phyloP scores from a whole-genome alignment of 179 eudicot genomes.

The Corrigiola litoralis region DNA sequence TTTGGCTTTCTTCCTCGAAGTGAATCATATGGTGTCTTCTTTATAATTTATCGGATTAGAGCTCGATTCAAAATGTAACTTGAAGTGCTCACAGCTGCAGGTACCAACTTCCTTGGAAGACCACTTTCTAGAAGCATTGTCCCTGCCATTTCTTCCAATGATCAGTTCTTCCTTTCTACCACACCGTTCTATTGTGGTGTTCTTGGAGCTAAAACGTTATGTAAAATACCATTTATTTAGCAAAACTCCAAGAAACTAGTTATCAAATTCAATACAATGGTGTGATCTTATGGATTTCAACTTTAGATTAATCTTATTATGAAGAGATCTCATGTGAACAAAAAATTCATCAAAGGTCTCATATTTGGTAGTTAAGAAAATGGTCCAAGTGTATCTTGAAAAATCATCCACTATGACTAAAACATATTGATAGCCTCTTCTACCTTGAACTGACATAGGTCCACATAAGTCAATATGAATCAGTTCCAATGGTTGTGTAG shows the following conservation, averaged over 20 bases:
- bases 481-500: background rate
- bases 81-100: background rate
- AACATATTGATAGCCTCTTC: background rate
- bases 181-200: no score
- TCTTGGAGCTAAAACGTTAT: background rate
- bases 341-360: background rate
- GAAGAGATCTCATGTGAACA: background rate
- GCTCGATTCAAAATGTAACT: background rate
- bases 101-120: background rate
- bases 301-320: background rate
- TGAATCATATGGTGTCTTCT: background rate
- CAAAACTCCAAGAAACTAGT: background rate
- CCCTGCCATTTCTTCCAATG: background rate
- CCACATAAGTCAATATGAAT: slow-evolving; percentile 13
- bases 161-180: background rate
- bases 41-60: background rate
- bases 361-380: background rate
- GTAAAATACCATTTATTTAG: background rate
- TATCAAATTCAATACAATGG: slow-evolving; percentile 5
- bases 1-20: no score
- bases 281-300: background rate
- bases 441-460: background rate
- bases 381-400: no score
- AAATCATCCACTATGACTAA: background rate
- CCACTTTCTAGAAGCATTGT: background rate